Percentiles rank a stretch among this genome's conserved stretches.
Evolutionary conservation across 352 stramenopile genomes (phyloP).

Genomic region (Phytophthora multivora): DNA sequence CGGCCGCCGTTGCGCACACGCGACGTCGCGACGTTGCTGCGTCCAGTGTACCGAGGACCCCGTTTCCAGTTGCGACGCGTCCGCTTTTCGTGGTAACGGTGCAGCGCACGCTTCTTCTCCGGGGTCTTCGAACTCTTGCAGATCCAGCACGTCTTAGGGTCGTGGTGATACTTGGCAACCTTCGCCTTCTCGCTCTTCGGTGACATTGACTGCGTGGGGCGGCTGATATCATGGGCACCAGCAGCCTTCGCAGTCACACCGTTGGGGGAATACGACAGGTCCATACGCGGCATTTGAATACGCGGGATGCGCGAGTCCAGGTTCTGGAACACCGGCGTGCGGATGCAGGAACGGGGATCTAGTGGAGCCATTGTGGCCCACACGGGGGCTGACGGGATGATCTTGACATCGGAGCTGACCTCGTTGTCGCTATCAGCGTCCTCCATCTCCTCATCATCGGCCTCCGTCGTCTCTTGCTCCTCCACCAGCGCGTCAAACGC

Average conservation of each 20-base stretch:
- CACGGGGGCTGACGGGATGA: conserved; percentile 58
- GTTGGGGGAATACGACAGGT: conserved; percentile 52
- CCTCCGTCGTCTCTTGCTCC: conserved; percentile 44
- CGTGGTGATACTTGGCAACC: conserved; percentile 61
- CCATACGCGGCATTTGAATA: conserved; percentile 72
- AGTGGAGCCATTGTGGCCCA: conserved; percentile 63
- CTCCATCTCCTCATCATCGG: conserved; percentile 50
- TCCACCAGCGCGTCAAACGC: conserved; percentile 67
- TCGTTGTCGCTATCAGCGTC: conserved; percentile 44
- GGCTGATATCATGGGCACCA: conserved; percentile 9
- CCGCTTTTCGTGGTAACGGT: conserved; percentile 85
- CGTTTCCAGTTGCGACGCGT: conserved; percentile 86
- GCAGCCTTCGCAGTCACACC: conserved; percentile 22
- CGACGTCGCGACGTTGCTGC: conserved; percentile 79
- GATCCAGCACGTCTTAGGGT: conserved; percentile 84
- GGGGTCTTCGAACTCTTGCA: conserved; percentile 86
- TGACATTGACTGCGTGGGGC: conserved; percentile 40
- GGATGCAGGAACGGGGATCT: conserved; percentile 80
- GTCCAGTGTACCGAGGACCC: conserved; percentile 77
- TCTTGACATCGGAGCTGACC: conserved; percentile 28
- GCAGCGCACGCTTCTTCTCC: conserved; percentile 81
- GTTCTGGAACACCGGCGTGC: conserved; percentile 77
- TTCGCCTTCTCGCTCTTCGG: conserved; percentile 60
- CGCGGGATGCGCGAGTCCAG: conserved; percentile 77
- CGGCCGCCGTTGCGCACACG: conserved; percentile 82